Conservation (phyloP, 2,329 filamentous ascomycete genomes). For the Epichloe typhina region DNA sequence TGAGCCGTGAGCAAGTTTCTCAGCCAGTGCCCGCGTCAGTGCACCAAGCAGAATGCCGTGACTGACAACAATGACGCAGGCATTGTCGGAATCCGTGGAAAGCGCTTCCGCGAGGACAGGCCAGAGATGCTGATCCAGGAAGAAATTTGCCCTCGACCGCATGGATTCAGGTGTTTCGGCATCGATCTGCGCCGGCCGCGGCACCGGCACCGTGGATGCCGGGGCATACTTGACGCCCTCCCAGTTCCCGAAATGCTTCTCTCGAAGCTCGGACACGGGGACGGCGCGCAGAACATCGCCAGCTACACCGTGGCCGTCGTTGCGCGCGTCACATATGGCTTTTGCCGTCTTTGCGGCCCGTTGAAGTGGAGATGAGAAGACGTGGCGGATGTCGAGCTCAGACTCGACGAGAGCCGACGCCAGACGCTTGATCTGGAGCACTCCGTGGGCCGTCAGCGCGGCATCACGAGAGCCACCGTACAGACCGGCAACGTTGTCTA, state of each 20-base stretch:
- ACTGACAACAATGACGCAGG: constrained; percentile 53
- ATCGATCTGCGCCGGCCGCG: constrained; percentile 25
- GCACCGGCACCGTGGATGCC: constrained; percentile 7
- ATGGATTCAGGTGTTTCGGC: constrained; percentile 59
- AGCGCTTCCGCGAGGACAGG: constrained; percentile 27
- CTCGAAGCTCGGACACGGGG: constrained; percentile 39
- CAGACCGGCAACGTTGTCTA: constrained; percentile 71
- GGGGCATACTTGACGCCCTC: constrained; percentile 49
- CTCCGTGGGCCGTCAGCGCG: constrained; percentile 66
- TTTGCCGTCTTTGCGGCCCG: constrained; percentile 61
- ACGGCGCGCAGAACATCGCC: constrained; percentile 9
- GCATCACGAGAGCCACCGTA: constrained; percentile 76
- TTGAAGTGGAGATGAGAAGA: constrained; percentile 69
- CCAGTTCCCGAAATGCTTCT: constrained; percentile 61
- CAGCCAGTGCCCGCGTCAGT: constrained; percentile 50
- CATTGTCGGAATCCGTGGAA: constrained; percentile 3
- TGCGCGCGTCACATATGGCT: constrained; percentile 47
- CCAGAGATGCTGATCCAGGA: constrained; percentile 51
- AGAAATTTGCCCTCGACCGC: constrained; percentile 47
- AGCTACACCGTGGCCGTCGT: constrained; percentile 4
- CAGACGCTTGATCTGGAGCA: constrained; percentile 62
- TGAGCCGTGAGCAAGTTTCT: constrained; percentile 27
- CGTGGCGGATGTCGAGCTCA: constrained; percentile 33
- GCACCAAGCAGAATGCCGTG: constrained; percentile 71
- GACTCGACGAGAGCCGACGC: constrained; percentile 43